These are phyloP conservation scores for Verbena officinalis DNA, from an alignment of 257 asterid species.

Conservation along the genomic window DNA sequence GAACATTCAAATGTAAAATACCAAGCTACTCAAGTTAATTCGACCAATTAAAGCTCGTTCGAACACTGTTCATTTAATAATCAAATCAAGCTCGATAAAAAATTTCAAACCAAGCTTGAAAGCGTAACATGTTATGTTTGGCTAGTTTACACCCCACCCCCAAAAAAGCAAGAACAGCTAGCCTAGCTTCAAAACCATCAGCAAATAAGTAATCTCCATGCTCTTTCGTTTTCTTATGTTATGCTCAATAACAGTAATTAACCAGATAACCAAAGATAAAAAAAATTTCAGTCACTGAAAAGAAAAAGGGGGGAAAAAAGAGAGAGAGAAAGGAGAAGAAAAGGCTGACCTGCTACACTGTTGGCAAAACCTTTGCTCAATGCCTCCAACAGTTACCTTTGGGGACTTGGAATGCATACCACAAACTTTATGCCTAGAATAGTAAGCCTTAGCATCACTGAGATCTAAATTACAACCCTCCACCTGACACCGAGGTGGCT, in stretches of 20 bases:
- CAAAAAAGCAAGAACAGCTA: constrained; percentile 1
- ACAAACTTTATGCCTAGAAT: constrained; percentile 94
- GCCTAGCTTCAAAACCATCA: constrained; percentile 5
- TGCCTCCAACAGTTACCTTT: constrained; percentile 77
- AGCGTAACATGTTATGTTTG: too few relatives aligned
- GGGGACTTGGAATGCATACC: constrained; percentile 83
- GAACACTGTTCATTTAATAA: too few relatives aligned
- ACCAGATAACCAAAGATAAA: not conserved
- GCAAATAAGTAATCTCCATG: not conserved
- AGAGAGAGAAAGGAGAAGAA: not conserved
- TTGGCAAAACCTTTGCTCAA: constrained; percentile 97
- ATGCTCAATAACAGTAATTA: not conserved
- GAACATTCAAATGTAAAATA: too few relatives aligned
- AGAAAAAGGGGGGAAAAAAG: not conserved
- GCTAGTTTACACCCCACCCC: constrained; percentile 13
- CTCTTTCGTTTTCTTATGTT: not conserved
- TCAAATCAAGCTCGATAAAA: too few relatives aligned
- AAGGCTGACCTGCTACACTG: constrained; percentile 92
- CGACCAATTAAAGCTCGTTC: too few relatives aligned
- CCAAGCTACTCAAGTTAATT: too few relatives aligned
- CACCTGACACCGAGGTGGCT: constrained; percentile 89
- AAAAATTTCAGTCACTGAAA: not conserved
- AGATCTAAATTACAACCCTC: constrained; percentile 94
- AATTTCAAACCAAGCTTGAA: too few relatives aligned
- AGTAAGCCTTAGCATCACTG: constrained; percentile 92